phyloP scores from a whole-genome alignment of 306 rosid species.

The Mimosa bimucronata region DNA sequence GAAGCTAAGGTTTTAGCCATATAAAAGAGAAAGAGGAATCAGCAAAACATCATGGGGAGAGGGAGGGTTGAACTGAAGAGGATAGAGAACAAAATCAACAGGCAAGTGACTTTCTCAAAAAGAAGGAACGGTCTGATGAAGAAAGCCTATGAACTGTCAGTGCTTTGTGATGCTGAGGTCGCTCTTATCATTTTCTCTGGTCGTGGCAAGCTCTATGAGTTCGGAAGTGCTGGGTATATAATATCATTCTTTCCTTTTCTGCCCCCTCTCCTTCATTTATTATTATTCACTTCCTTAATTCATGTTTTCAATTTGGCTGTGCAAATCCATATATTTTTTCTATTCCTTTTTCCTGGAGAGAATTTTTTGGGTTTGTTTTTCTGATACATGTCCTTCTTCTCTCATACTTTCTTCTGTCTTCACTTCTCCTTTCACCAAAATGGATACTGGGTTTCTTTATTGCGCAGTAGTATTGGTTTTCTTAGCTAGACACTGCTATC shows the following conservation, averaged over 20 bases:
- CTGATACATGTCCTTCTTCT: conserved; percentile 5
- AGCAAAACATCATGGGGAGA: conserved; percentile 60
- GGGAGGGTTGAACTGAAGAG: conserved; percentile 89
- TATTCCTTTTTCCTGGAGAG: neutral
- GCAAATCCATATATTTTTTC: conserved; percentile 31
- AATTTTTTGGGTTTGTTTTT: conserved; percentile 37
- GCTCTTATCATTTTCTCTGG: conserved; percentile 81
- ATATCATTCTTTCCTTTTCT: neutral
- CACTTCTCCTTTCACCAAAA: conserved; percentile 58
- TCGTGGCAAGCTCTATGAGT: conserved; percentile 86
- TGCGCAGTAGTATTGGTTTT: conserved; percentile 40
- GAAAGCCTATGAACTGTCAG: conserved; percentile 59
- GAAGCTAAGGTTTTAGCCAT: neutral
- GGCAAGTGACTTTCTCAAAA: conserved; percentile 62
- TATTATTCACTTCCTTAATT: neutral
- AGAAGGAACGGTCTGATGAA: conserved; percentile 61
- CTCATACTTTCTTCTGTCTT: conserved; percentile 49
- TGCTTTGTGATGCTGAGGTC: conserved; percentile 60
- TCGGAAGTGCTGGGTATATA: conserved; percentile 73
- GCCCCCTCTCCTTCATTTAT: neutral
- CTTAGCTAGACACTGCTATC: conserved; percentile 6
- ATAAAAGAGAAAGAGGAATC: neutral
- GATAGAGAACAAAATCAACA: conserved; percentile 70
- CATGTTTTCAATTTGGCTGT: conserved; percentile 27
- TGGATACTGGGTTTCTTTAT: conserved; percentile 42